Evolutionary conservation across 805 yeast species (phyloP).

Genomic region (Metschnikowia peoriensis): DNA sequence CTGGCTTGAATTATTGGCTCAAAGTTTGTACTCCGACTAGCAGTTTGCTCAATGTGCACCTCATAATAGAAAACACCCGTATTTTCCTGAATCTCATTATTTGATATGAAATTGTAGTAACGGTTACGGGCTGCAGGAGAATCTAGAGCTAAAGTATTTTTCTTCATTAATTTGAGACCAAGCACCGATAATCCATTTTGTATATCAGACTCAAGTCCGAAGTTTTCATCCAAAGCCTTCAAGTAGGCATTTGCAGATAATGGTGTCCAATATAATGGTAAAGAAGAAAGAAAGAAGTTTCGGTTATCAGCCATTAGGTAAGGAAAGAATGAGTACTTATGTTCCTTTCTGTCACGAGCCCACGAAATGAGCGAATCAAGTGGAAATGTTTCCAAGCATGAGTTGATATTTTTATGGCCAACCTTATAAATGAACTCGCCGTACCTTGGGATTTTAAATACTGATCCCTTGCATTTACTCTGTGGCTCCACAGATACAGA

Average conservation of each 20-base stretch:
- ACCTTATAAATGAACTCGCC: conserved; percentile 15
- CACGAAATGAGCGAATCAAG: conserved; percentile 13
- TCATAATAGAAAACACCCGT: conserved; percentile 43
- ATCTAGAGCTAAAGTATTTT: not conserved
- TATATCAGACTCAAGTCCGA: conserved; percentile 26
- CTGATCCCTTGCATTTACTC: conserved; percentile 3
- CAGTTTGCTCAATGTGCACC: conserved; percentile 34
- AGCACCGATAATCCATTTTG: conserved; percentile 32
- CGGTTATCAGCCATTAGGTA: conserved; percentile 27
- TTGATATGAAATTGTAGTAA: conserved; percentile 38
- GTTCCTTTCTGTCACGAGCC: conserved; percentile 16
- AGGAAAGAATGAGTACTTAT: conserved; percentile 25
- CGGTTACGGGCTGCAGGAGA: conserved; percentile 11
- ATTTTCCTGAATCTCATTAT: conserved; percentile 31
- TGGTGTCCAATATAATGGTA: conserved; percentile 42
- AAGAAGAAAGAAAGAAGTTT: conserved; percentile 26
- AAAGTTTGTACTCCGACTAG: conserved; percentile 30
- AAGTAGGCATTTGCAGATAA: conserved; percentile 28
- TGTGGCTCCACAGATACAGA: conserved; percentile 7
- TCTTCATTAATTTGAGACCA: conserved; percentile 18
- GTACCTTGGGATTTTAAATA: conserved; percentile 11
- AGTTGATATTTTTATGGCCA: not conserved
- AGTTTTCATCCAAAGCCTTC: conserved; percentile 21
- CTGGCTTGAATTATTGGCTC: conserved; percentile 33
- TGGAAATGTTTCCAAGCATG: conserved; percentile 3